These are phyloP conservation scores for Sclerotinia sclerotiorum DNA, from an alignment of 2,329 filamentous ascomycete genomes.

Conservation along the genomic window DNA sequence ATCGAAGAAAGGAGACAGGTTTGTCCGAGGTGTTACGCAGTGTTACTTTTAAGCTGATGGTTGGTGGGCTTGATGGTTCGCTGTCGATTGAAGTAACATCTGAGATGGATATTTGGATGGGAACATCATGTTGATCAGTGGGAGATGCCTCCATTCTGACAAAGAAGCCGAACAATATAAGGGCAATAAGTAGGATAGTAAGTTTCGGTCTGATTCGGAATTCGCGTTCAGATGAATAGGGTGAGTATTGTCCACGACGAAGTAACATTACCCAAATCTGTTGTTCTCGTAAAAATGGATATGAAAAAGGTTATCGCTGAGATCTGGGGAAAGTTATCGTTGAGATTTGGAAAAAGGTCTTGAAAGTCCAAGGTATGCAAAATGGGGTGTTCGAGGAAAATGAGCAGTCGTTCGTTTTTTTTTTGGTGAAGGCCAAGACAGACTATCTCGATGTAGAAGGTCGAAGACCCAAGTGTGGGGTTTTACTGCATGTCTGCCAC, in stretches of 20 bases:
- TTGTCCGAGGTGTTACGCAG: slow-evolving; percentile 36
- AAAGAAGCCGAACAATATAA: not conserved
- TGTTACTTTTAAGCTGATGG: slow-evolving; percentile 24
- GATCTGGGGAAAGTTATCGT: not conserved
- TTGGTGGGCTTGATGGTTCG: slow-evolving; percentile 4
- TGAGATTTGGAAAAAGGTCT: not conserved
- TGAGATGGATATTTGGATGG: slow-evolving; percentile 6
- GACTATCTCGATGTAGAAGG: slow-evolving; percentile 15
- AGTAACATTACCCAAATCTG: not conserved
- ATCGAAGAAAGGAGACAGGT: slow-evolving; percentile 42
- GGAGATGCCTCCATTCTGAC: slow-evolving; percentile 2
- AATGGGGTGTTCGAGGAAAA: not conserved
- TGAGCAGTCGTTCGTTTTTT: not conserved
- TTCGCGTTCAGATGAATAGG: not conserved
- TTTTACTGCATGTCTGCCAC: not conserved
- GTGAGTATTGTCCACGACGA: not conserved
- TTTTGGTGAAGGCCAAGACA: not conserved
- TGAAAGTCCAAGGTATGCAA: not conserved
- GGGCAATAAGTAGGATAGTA: not conserved
- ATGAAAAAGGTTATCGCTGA: not conserved
- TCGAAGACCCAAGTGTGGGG: not conserved
- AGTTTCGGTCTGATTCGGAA: not conserved
- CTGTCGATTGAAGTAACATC: not conserved
- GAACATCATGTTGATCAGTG: slow-evolving; percentile 1
- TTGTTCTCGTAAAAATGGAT: not conserved